phyloP scores from a whole-genome alignment of 2,329 filamentous ascomycete genomes.

The Amesomyces nigricolor region DNA sequence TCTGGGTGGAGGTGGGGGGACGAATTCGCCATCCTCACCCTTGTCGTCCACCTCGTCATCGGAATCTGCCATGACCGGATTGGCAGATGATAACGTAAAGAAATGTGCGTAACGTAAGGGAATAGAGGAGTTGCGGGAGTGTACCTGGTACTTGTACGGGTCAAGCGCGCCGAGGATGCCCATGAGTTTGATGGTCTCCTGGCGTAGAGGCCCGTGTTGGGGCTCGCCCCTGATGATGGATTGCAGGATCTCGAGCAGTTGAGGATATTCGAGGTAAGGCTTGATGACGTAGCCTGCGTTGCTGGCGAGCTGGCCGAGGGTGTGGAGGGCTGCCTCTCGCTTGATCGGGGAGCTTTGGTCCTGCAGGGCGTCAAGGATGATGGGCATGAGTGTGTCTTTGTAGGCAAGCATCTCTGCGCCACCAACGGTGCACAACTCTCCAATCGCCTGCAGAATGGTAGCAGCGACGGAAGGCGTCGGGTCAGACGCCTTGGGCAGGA shows the following conservation, averaged over 20 bases:
- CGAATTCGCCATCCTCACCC: background rate
- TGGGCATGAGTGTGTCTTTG: slow-evolving; percentile 86
- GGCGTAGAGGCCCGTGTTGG: slow-evolving; percentile 74
- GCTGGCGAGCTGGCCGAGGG: slow-evolving; percentile 85
- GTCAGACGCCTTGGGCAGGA: slow-evolving; percentile 90
- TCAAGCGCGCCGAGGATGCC: slow-evolving; percentile 92
- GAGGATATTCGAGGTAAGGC: slow-evolving; percentile 90
- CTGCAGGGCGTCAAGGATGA: slow-evolving; percentile 89
- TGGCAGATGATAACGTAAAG: slow-evolving; percentile 13
- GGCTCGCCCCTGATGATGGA: slow-evolving; percentile 88
- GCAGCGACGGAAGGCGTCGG: slow-evolving; percentile 81
- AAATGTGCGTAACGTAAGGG: slow-evolving; percentile 17
- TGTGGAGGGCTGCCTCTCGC: slow-evolving; percentile 83
- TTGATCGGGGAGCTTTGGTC: slow-evolving; percentile 88
- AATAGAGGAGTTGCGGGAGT: slow-evolving; percentile 18
- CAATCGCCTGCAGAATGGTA: slow-evolving; percentile 91
- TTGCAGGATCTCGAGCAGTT: slow-evolving; percentile 86
- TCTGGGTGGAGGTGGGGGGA: background rate
- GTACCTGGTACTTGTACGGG: slow-evolving; percentile 84
- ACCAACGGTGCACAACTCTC: slow-evolving; percentile 87
- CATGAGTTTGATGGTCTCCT: slow-evolving; percentile 94
- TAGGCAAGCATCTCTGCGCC: slow-evolving; percentile 91
- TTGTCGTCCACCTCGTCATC: slow-evolving; percentile 13
- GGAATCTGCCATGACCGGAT: slow-evolving; percentile 15
- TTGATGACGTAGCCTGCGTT: slow-evolving; percentile 97